Conservation (phyloP, 768 basidiomycete genomes). For the Chalciporus pseudorubinellus region DNA sequence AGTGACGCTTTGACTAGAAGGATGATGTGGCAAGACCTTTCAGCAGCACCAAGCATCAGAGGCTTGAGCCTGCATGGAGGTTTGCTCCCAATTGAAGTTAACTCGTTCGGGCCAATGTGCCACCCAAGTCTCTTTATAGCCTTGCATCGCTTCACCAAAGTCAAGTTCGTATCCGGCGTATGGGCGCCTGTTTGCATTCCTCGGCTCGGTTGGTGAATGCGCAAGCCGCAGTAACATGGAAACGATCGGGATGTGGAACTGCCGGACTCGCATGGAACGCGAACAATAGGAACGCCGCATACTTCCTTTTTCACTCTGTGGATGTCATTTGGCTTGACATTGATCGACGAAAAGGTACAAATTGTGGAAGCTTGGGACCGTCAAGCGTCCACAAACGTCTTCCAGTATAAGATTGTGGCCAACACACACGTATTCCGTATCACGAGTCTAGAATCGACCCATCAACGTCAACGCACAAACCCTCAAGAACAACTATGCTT, state of each 20-base stretch:
- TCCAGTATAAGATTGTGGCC: slow-evolving; percentile 20
- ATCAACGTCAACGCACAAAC: neutral
- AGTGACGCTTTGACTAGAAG: slow-evolving; percentile 23
- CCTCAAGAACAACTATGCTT: slow-evolving; percentile 18
- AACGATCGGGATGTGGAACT: neutral
- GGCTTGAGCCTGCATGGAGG: neutral
- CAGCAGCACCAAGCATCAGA: neutral
- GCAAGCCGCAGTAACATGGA: neutral
- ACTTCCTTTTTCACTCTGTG: neutral
- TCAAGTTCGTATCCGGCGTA: neutral
- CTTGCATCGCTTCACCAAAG: neutral
- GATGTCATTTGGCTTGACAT: slow-evolving; percentile 1
- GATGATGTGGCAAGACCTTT: too few species aligned
- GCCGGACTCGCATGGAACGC: neutral
- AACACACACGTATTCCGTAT: neutral
- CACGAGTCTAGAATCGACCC: neutral
- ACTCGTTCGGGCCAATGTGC: neutral
- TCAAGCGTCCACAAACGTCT: neutral
- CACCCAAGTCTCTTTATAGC: neutral
- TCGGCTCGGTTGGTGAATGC: neutral
- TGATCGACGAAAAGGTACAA: slow-evolving; percentile 10
- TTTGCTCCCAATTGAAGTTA: neutral
- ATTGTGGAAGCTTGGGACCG: slow-evolving; percentile 1
- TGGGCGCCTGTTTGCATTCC: slow-evolving; percentile 7
- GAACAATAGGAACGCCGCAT: slow-evolving; percentile 14